Percentiles rank a stretch among this genome's conserved stretches.
Evolutionary conservation across 2,329 filamentous ascomycete species (phyloP).

Genomic region (Botrytis tulipae): DNA sequence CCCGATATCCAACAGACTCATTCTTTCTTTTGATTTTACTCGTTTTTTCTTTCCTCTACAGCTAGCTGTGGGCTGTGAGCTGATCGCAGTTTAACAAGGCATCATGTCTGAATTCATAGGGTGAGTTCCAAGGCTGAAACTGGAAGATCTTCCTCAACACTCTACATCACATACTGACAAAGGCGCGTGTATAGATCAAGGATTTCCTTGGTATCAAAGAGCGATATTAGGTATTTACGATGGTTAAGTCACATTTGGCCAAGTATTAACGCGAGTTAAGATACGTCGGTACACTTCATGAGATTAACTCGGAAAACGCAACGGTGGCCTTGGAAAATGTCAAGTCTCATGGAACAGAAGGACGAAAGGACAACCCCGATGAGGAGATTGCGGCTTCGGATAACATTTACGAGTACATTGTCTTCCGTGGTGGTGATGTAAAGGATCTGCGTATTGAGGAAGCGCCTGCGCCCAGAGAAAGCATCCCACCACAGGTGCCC

Average conservation of each 20-base stretch:
- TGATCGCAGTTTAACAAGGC: slow-evolving; percentile 32
- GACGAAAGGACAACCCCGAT: slow-evolving; percentile 71
- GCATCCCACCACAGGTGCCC: slow-evolving; percentile 73
- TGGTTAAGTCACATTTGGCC: slow-evolving; percentile 3
- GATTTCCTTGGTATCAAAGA: slow-evolving; percentile 96
- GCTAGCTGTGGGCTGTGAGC: slow-evolving; percentile 38
- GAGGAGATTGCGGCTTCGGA: slow-evolving; percentile 83
- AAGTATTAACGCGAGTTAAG: slow-evolving; percentile 48
- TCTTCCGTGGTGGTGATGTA: slow-evolving; percentile 96
- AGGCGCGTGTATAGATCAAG: slow-evolving; percentile 61
- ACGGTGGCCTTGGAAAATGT: slow-evolving; percentile 98
- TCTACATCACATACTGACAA: slow-evolving; percentile 30
- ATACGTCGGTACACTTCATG: slow-evolving; percentile 92
- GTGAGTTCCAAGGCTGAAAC: slow-evolving; percentile 42
- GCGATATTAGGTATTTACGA: slow-evolving; percentile 80
- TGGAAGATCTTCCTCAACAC: slow-evolving; percentile 8
- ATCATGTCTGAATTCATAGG: slow-evolving; percentile 61
- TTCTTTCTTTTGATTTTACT: slow-evolving; percentile 5
- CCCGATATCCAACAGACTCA: slow-evolving; percentile 21
- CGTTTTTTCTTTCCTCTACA: slow-evolving; percentile 20
- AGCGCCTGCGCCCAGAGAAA: slow-evolving; percentile 69
- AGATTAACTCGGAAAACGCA: slow-evolving; percentile 96
- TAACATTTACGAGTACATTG: slow-evolving; percentile 95
- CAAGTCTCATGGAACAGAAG: slow-evolving; percentile 89
- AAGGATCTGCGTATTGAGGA: slow-evolving; percentile 96